Percentiles rank a stretch among this genome's conserved stretches.
Evolutionary conservation across 495 filamentous ascomycete genomes (phyloP).

Genomic region (Rhizodiscina lignyota): DNA sequence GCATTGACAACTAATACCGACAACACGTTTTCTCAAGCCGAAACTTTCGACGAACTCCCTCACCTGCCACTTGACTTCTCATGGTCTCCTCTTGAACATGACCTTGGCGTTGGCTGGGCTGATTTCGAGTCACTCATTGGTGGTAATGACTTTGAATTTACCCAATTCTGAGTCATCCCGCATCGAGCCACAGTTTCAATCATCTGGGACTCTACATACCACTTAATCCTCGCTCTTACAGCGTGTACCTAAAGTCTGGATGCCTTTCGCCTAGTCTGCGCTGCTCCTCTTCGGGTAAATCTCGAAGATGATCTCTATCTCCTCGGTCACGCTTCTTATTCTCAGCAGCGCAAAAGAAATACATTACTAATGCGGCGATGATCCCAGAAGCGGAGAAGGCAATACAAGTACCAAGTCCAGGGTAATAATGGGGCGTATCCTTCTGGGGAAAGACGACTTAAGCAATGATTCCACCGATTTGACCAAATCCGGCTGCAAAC

Average conservation of each 20-base stretch:
- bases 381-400: neutral
- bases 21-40: no score
- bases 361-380: neutral
- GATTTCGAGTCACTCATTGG: no score
- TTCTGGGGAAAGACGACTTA: neutral
- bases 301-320: neutral
- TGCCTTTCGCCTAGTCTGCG: neutral
- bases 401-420: neutral
- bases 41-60: no score
- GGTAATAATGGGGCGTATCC: neutral
- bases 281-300: neutral
- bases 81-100: no score
- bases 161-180: no score
- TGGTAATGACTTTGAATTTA: no score
- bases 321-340: neutral
- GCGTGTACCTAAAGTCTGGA: neutral
- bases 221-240: no score
- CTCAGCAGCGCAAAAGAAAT: neutral
- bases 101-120: no score
- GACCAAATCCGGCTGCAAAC: neutral
- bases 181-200: no score
- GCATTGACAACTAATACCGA: no score
- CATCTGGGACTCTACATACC: no score
- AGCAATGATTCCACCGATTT: neutral
- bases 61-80: no score